Percentiles rank a stretch among this genome's conserved stretches.
phyloP scores from a whole-genome alignment of 495 filamentous ascomycete species.

The Aspergillus ellipticus region DNA sequence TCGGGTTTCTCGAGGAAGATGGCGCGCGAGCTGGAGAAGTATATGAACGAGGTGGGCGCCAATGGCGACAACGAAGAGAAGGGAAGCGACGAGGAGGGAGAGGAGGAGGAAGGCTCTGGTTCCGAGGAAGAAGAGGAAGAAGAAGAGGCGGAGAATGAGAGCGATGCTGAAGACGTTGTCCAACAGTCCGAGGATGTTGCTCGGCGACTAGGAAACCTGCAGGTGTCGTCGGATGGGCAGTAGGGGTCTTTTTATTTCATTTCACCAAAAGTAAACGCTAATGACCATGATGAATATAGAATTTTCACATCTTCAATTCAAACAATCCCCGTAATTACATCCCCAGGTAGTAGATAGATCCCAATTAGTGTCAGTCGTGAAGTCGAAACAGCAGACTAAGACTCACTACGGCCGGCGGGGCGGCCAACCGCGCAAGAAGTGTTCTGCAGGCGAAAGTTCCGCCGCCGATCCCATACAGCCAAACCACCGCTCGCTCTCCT shows the following conservation, averaged over 20 bases:
- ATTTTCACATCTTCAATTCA: slow-evolving; percentile 12
- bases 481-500: not conserved
- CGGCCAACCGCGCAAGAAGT: slow-evolving; percentile 40
- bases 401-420: slow-evolving; percentile 30
- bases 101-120: slow-evolving; percentile 23
- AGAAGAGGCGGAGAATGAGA: slow-evolving; percentile 13
- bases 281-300: slow-evolving; percentile 36
- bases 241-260: not conserved
- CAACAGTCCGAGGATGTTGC: slow-evolving; percentile 24
- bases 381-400: not conserved
- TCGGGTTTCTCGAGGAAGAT: slow-evolving; percentile 96
- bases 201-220: slow-evolving; percentile 29
- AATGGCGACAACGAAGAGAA: slow-evolving; percentile 50
- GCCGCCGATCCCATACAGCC: slow-evolving; percentile 12
- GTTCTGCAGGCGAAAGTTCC: slow-evolving; percentile 28
- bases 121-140: slow-evolving; percentile 14
- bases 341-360: no score
- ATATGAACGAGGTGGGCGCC: slow-evolving; percentile 71
- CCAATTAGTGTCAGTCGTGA: no score
- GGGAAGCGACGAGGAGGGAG: slow-evolving; percentile 39
- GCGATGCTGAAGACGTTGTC: slow-evolving; percentile 10
- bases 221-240: slow-evolving; percentile 30
- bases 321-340: no score
- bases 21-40: slow-evolving; percentile 84
- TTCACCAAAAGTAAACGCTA: slow-evolving; percentile 15